Conservation (phyloP, 164 flowering plant genomes). For the Saururus chinensis region DNA sequence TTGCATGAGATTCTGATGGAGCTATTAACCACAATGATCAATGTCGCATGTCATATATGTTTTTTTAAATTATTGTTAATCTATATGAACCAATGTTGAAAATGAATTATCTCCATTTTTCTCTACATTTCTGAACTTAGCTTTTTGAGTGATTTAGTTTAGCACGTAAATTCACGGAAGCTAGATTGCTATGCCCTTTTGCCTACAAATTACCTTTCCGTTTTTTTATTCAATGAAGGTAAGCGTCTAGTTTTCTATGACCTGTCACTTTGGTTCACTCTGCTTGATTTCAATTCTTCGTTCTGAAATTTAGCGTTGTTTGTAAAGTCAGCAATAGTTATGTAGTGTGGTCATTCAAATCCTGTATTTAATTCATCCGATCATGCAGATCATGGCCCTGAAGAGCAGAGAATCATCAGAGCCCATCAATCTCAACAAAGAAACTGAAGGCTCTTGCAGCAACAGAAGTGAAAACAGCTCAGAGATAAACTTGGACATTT, state of each 20-base stretch:
- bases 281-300: not conserved
- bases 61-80: too few relatives aligned
- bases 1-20: too few relatives aligned
- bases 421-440: conserved; percentile 87
- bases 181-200: too few relatives aligned
- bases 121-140: not conserved
- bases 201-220: too few relatives aligned
- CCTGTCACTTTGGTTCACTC: not conserved
- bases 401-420: conserved; percentile 71
- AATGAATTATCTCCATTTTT: too few relatives aligned
- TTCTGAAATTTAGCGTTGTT: not conserved
- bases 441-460: conserved; percentile 88
- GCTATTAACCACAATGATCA: not conserved
- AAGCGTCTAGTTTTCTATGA: too few relatives aligned
- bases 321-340: not conserved
- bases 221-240: too few relatives aligned
- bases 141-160: too few relatives aligned
- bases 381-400: conserved; percentile 63
- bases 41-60: not conserved
- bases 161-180: too few relatives aligned
- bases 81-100: not conserved
- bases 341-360: not conserved
- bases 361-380: not conserved
- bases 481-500: conserved; percentile 60
- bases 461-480: conserved; percentile 91